Percentiles rank a stretch among this genome's conserved stretches.
These are phyloP conservation scores for Puccinellia tenuiflora DNA, from an alignment of 176 grass and related monocot genomes.

Conservation along the genomic window DNA sequence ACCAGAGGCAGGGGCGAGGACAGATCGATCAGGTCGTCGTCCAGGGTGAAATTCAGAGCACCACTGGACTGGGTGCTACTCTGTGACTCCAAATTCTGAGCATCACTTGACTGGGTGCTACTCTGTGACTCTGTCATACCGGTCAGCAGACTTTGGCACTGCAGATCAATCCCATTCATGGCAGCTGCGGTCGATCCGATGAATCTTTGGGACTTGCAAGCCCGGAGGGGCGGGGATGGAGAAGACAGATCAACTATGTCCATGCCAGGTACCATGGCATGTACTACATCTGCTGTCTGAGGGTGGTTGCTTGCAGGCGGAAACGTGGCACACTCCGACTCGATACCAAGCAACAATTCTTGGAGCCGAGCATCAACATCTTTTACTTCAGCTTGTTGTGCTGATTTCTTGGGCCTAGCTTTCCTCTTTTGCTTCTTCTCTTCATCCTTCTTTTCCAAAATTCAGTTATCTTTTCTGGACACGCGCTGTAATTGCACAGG, in stretches of 20 bases:
- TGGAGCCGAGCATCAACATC: slow-evolving; percentile 57
- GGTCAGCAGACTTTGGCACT: slow-evolving; percentile 26
- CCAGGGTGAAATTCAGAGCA: not conserved
- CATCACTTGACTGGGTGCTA: not conserved
- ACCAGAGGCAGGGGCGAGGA: slow-evolving; percentile 11
- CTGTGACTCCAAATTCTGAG: slow-evolving; percentile 14
- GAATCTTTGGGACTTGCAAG: slow-evolving; percentile 34
- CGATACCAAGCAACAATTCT: slow-evolving; percentile 50
- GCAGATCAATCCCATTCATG: slow-evolving; percentile 36
- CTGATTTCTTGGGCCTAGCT: slow-evolving; percentile 49
- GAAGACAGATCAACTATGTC: slow-evolving; percentile 61
- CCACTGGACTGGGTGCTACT: not conserved
- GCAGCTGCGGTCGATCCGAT: not conserved
- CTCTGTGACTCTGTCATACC: slow-evolving; percentile 12
- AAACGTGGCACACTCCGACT: slow-evolving; percentile 35
- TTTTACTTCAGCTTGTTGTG: slow-evolving; percentile 38
- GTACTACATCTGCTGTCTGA: slow-evolving; percentile 5
- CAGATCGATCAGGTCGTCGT: not conserved
- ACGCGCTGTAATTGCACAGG: slow-evolving; percentile 58
- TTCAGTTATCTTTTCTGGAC: slow-evolving; percentile 77
- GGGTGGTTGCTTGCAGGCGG: not conserved
- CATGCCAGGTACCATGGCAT: not conserved
- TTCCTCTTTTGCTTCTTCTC: slow-evolving; percentile 65
- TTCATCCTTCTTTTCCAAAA: slow-evolving; percentile 70
- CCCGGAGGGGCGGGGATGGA: slow-evolving; percentile 45